These are phyloP conservation scores for Colletotrichum orbiculare DNA, from an alignment of 2,329 filamentous ascomycete genomes.

Conservation along the genomic window DNA sequence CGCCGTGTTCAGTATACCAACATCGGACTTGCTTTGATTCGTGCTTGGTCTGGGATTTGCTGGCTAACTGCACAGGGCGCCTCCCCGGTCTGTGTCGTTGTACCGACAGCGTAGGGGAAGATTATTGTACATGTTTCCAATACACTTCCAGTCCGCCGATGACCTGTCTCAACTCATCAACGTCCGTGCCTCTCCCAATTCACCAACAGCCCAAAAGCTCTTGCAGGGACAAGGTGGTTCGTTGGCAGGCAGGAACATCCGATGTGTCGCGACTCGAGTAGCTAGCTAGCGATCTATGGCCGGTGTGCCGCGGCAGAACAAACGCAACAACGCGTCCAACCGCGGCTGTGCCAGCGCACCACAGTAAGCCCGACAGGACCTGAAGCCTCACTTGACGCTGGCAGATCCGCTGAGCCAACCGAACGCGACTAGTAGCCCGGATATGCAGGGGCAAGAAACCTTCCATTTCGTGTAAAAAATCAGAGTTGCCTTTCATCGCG, in stretches of 20 bases:
- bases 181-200: conserved; percentile 2
- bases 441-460: conserved; percentile 13
- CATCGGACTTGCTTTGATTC: conserved; percentile 15
- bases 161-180: not conserved
- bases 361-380: not conserved
- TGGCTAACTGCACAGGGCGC: conserved; percentile 19
- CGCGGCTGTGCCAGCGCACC: not conserved
- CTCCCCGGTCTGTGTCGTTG: conserved; percentile 10
- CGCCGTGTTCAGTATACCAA: conserved; percentile 1
- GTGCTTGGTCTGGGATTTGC: conserved; percentile 18
- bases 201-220: not conserved
- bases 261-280: not conserved
- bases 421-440: not conserved
- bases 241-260: conserved; percentile 13
- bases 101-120: conserved; percentile 1
- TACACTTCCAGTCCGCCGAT: not conserved
- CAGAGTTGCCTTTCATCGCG: conserved; percentile 98
- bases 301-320: not conserved
- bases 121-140: conserved; percentile 10
- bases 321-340: conserved; percentile 12
- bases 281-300: conserved; percentile 3
- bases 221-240: not conserved
- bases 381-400: conserved; percentile 25
- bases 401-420: not conserved
- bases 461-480: conserved; percentile 59